Evolutionary conservation across 1,139 yeast genomes (phyloP), one percentile per base, ranked within the genome.

Genomic region (Yamadazyma blattariae): DNA sequence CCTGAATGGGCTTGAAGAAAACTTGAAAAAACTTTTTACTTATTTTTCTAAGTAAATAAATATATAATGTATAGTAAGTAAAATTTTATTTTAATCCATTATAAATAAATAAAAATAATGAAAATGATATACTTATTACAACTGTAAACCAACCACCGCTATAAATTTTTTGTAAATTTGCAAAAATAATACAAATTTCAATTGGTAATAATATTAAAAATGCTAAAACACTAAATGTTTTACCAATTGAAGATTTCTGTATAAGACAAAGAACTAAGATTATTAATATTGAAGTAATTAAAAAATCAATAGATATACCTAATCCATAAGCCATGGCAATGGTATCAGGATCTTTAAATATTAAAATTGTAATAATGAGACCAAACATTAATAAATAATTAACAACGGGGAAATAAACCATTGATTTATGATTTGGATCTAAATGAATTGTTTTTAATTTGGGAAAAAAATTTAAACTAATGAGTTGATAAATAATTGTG

Each of bases 291-390:
- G 80, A 66, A 2, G 83, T 77, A 30, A 78, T 64, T 22, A 74
- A 42, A 40, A 78, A 73, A 46, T 77, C 82, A 38, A 77, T 49
- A 0, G 80, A 61, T 27, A 77, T 74, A 14, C 82, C 82, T 37
- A 77, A 62, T 5, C 82, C 82, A 48, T 77, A 78, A 13, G 82
- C 82, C 10, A 79, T 74, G 0, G 82, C 72, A 28, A 77, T 79
- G 34, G 62, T 65, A 46, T 64, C 61, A 31, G 75, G 63, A 45
- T 62, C 74, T 43, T 65, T 59, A 56, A 76, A 77, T 0, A 80
- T 79, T 9, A 76, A 74, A 9, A 78, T 67, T 7, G 80, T 71
- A 17, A 60, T 51, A 27, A 70, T 52, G 6, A 75, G 77, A 20
- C 74, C 74, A 16, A 73, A 52, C 74, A 76, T 69, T 34, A 77